Evolutionary conservation across 495 filamentous ascomycete genomes (phyloP).

Genomic region (Oidiodendron maius): DNA sequence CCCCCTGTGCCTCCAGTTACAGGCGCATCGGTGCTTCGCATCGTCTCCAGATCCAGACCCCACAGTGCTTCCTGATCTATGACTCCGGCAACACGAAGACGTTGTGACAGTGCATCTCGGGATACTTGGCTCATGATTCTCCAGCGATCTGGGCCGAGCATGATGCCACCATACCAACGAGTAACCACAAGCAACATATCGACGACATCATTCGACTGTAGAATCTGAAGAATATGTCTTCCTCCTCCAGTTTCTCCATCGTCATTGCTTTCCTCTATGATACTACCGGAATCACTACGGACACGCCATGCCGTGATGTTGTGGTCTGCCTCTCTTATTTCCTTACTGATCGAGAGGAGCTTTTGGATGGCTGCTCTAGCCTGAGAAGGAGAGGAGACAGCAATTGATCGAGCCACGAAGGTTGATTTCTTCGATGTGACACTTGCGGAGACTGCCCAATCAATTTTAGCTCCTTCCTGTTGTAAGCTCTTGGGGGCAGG

Average conservation of each 20-base stretch:
- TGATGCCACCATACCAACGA: conserved; percentile 87
- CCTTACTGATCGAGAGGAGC: conserved; percentile 32
- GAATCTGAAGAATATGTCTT: conserved; percentile 66
- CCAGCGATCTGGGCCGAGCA: conserved; percentile 77
- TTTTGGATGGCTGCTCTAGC: conserved; percentile 29
- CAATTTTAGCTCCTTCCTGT: conserved; percentile 18
- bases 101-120: conserved; percentile 37
- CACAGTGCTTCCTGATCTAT: conserved; percentile 55
- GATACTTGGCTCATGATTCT: conserved; percentile 47
- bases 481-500: background rate
- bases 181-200: conserved; percentile 84
- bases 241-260: conserved; percentile 91
- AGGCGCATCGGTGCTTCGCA: conserved; percentile 34
- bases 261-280: conserved; percentile 80
- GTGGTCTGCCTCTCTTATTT: conserved; percentile 40
- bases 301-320: conserved; percentile 49
- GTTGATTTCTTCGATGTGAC: conserved; percentile 42
- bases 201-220: conserved; percentile 75
- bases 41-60: conserved; percentile 71
- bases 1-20: conserved; percentile 26
- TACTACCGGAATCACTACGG: conserved; percentile 26
- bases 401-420: conserved; percentile 42
- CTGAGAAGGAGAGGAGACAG: conserved; percentile 29
- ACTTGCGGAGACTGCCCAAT: conserved; percentile 32
- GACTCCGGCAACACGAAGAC: conserved; percentile 33